phyloP scores from a whole-genome alignment of 2,329 filamentous ascomycete species.

The Aureobasidium mangrovei region DNA sequence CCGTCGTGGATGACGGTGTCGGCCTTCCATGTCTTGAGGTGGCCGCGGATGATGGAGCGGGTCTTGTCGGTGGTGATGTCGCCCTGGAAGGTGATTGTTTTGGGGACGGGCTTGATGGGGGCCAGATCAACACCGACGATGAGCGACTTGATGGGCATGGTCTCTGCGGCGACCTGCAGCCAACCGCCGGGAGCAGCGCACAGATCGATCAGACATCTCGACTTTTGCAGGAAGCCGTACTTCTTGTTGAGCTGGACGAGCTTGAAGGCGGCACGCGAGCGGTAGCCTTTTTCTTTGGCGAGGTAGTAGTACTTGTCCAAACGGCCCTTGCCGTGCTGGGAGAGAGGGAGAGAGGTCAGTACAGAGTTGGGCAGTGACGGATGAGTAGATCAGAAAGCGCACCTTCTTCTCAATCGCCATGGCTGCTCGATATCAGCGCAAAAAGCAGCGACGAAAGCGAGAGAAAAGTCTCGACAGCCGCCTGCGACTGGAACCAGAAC shows the following conservation, averaged over 20 bases:
- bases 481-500: neutral
- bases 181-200: constrained; percentile 95
- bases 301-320: constrained; percentile 98
- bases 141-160: constrained; percentile 81
- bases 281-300: constrained; percentile 96
- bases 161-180: constrained; percentile 93
- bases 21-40: constrained; percentile 93
- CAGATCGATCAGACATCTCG: constrained; percentile 91
- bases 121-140: constrained; percentile 91
- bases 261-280: constrained; percentile 94
- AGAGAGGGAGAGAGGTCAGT: neutral
- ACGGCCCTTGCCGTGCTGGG: constrained; percentile 83
- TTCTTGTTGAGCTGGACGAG: constrained; percentile 98
- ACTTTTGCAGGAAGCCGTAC: constrained; percentile 95
- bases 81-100: constrained; percentile 90
- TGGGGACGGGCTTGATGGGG: constrained; percentile 91
- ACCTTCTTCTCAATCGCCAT: constrained; percentile 98
- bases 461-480: constrained; percentile 8
- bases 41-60: constrained; percentile 75
- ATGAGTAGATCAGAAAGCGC: constrained; percentile 12
- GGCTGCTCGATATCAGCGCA: constrained; percentile 17
- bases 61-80: constrained; percentile 98
- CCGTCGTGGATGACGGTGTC: constrained; percentile 95
- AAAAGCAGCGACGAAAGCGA: neutral
- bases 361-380: neutral